Percentiles rank a stretch among this genome's conserved stretches.
These are phyloP conservation scores for Aspergillus coremiiformis DNA, from an alignment of 495 filamentous ascomycete genomes.

Conservation along the genomic window DNA sequence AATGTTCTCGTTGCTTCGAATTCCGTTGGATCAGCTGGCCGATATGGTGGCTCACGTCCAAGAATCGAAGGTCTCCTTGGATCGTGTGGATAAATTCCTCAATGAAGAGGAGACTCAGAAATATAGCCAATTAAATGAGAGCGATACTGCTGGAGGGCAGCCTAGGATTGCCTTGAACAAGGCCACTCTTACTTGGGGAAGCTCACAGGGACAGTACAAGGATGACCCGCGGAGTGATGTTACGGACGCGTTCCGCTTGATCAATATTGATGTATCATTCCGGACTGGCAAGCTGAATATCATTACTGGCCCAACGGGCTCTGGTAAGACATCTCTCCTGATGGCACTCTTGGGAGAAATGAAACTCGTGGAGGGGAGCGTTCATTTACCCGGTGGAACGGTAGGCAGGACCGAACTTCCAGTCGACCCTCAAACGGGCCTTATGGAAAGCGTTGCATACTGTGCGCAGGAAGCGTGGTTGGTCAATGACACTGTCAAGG, in stretches of 20 bases:
- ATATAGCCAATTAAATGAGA: slow-evolving; percentile 70
- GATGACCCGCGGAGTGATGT: slow-evolving; percentile 16
- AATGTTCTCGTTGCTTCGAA: slow-evolving; percentile 88
- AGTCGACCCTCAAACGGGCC: slow-evolving; percentile 72
- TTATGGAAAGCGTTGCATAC: slow-evolving; percentile 90
- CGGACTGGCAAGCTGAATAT: slow-evolving; percentile 76
- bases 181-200: slow-evolving; percentile 85
- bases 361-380: slow-evolving; percentile 72
- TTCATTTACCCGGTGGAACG: slow-evolving; percentile 71
- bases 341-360: slow-evolving; percentile 98
- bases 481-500: slow-evolving; percentile 90
- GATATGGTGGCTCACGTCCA: slow-evolving; percentile 99
- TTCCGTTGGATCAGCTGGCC: slow-evolving; percentile 91
- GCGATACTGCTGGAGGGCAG: slow-evolving; percentile 53
- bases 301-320: slow-evolving; percentile 86
- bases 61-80: slow-evolving; percentile 93
- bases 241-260: slow-evolving; percentile 65
- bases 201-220: slow-evolving; percentile 31
- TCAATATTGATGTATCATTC: slow-evolving; percentile 73
- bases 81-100: slow-evolving; percentile 92
- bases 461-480: slow-evolving; percentile 98
- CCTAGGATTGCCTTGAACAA: slow-evolving; percentile 73
- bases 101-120: slow-evolving; percentile 95
- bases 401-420: slow-evolving; percentile 75
- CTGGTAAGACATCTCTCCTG: slow-evolving; percentile 88